Evolutionary conservation across 2,329 filamentous ascomycete species (phyloP).

Genomic region (Calonectria crousiana): DNA sequence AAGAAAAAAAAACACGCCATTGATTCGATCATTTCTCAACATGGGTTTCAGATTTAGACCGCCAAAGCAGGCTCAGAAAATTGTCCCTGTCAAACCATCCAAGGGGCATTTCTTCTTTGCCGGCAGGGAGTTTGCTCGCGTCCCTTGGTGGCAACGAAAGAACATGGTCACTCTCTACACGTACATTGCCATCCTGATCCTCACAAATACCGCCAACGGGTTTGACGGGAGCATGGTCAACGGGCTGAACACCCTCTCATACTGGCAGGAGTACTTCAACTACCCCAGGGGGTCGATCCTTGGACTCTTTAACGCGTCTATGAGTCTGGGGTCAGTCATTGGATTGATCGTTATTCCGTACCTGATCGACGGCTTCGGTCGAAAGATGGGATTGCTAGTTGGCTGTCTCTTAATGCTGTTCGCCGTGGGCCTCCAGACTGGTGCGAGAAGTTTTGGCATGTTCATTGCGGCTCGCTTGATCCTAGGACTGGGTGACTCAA

Average conservation of each 20-base stretch:
- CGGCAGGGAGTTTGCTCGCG: conserved; percentile 6
- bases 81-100: conserved; percentile 10
- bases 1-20: not conserved
- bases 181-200: conserved; percentile 13
- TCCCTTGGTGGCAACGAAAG: conserved; percentile 12
- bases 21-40: not conserved
- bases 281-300: conserved; percentile 11
- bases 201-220: conserved; percentile 12
- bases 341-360: conserved; percentile 13
- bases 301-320: conserved; percentile 15
- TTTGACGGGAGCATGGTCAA: conserved; percentile 18
- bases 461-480: conserved; percentile 12
- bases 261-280: conserved; percentile 18
- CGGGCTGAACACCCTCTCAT: conserved; percentile 5
- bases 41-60: conserved; percentile 10
- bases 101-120: conserved; percentile 20
- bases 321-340: conserved; percentile 16
- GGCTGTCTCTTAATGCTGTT: conserved; percentile 16
- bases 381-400: conserved; percentile 12
- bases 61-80: conserved; percentile 1
- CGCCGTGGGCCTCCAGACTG: conserved; percentile 13
- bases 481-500: conserved; percentile 3
- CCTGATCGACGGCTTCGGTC: conserved; percentile 10
- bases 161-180: conserved; percentile 14
- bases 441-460: conserved; percentile 13